Base-by-base conservation (phyloP, 768 basidiomycete species). In the Krasilnikovozyma curviuscula region DNA sequence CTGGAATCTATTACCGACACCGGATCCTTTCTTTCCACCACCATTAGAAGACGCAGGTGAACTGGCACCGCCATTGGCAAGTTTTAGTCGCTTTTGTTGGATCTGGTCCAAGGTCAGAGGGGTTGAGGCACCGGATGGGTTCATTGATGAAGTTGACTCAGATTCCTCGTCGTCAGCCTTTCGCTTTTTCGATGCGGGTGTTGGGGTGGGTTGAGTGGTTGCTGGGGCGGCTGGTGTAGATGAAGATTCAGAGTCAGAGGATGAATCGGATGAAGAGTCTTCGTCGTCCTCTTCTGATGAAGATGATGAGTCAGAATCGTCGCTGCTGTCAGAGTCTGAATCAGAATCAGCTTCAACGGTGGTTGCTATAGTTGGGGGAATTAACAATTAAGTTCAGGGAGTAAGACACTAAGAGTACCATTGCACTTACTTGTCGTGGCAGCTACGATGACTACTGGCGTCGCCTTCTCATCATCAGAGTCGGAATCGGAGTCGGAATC, bases 1-100 rank as follows among this genome's bases (percentile, higher is more conserved):
- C 59, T 76, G 75, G 69, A 95, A 98, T 18, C 50, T 21, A 31
- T 46, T 24, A 1, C 50, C 50, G 10, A 29, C 33, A n/a, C n/a
- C n/a, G n/a, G n/a, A n/a, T 12, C 23, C 28, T 30, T 42, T 42
- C 5, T 19, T 32, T 39, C 38, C 31, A 31, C 34, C 35, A 28
- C 31, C 33, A 45, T 45, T 16, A 14, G 19, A 34, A 4, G 12
- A 38, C 16, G 28, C 25, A 14, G 7, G n/a, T 34, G 47, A 48
- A 14, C 21, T 45, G 18, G 25, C 13, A 6, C 9, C 31, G 30
- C 12, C 32, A 3, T 16, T 27, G 44, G 27, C 27, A 0, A 45
- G 44, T 25, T 40, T 24, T 40, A 46, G 45, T 16, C 44, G 39
- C 44, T 46, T 37, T 34, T 45, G 38, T 31, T 46, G 37, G 38